A percentile compares a stretch with the other conserved stretches of the same genome.
Conservation (phyloP, 257 asterid species). For the Prunella vulgaris region DNA sequence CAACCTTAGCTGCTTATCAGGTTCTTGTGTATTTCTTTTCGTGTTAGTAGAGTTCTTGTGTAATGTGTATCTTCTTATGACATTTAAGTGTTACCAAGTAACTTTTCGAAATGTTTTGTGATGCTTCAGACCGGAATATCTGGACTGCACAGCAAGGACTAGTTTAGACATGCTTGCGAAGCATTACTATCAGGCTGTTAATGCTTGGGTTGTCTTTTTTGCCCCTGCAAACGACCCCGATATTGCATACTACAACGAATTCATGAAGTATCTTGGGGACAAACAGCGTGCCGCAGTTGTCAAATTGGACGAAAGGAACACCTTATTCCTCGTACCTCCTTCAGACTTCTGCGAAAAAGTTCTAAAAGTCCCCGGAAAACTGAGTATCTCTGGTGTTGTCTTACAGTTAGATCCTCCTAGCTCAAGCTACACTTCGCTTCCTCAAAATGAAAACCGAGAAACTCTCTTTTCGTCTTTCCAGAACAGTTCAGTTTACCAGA, state of each 20-base stretch:
- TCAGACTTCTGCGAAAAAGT: constrained; percentile 89
- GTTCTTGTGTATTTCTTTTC: neutral
- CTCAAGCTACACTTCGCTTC: constrained; percentile 38
- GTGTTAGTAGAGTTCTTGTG: neutral
- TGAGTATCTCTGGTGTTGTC: constrained; percentile 88
- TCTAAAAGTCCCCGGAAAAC: constrained; percentile 80
- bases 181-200: constrained; percentile 82
- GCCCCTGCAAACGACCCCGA: constrained; percentile 87
- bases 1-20: neutral
- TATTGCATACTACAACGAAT: constrained; percentile 77
- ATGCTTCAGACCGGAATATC: constrained; percentile 66
- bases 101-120: constrained; percentile 18
- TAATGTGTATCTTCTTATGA: neutral
- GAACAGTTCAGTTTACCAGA: constrained; percentile 31
- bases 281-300: constrained; percentile 91
- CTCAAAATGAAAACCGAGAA: constrained; percentile 44
- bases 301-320: constrained; percentile 67
- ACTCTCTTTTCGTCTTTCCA: constrained; percentile 31
- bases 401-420: constrained; percentile 57
- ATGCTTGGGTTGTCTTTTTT: constrained; percentile 83
- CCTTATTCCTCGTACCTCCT: constrained; percentile 94
- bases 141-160: constrained; percentile 95
- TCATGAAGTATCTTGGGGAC: constrained; percentile 83
- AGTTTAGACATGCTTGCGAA: constrained; percentile 88
- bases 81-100: constrained; percentile 3